Evolutionary conservation across 2,329 filamentous ascomycete species (phyloP).

Genomic region (Amphichorda felina): DNA sequence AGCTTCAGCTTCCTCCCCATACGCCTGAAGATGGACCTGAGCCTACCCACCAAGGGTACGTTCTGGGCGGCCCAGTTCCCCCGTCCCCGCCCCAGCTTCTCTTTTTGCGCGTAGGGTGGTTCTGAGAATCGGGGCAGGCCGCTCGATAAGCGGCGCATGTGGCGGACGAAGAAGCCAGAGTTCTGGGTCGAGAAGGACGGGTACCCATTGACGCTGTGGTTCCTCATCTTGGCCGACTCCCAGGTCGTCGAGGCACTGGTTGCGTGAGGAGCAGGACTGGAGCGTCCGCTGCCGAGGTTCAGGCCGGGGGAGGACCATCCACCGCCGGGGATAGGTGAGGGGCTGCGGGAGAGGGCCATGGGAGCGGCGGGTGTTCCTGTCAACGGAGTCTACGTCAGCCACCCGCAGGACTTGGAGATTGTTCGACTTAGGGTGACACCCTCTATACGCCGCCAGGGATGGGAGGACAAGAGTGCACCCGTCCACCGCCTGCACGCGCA

Average conservation of each 20-base stretch:
- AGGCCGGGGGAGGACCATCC: slow-evolving; percentile 82
- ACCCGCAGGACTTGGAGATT: no score
- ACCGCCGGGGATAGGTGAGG: slow-evolving; percentile 71
- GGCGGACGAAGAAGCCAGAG: slow-evolving; percentile 76
- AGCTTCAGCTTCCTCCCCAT: slow-evolving; percentile 56
- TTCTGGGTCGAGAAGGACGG: slow-evolving; percentile 71
- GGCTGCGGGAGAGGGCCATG: slow-evolving; percentile 82
- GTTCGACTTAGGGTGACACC: neutral
- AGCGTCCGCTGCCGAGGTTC: slow-evolving; percentile 59
- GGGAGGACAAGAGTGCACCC: no score
- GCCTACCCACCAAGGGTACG: slow-evolving; percentile 31
- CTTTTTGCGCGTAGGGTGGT: slow-evolving; percentile 58
- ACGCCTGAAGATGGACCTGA: slow-evolving; percentile 32
- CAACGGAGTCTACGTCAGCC: neutral
- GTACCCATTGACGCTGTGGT: slow-evolving; percentile 60
- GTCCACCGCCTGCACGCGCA: neutral
- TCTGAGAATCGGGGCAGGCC: slow-evolving; percentile 59
- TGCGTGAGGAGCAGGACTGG: slow-evolving; percentile 43
- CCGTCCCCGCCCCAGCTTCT: slow-evolving; percentile 55
- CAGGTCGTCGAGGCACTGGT: slow-evolving; percentile 50
- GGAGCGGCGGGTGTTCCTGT: slow-evolving; percentile 41
- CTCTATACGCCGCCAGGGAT: neutral
- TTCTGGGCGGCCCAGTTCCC: slow-evolving; percentile 23
- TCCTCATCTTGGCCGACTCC: slow-evolving; percentile 72
- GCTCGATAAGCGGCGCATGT: slow-evolving; percentile 70